Evolutionary conservation across 2,329 filamentous ascomycete species (phyloP), one percentile per base, ranked within the genome.

Genomic region (Emydomyces testavorans): DNA sequence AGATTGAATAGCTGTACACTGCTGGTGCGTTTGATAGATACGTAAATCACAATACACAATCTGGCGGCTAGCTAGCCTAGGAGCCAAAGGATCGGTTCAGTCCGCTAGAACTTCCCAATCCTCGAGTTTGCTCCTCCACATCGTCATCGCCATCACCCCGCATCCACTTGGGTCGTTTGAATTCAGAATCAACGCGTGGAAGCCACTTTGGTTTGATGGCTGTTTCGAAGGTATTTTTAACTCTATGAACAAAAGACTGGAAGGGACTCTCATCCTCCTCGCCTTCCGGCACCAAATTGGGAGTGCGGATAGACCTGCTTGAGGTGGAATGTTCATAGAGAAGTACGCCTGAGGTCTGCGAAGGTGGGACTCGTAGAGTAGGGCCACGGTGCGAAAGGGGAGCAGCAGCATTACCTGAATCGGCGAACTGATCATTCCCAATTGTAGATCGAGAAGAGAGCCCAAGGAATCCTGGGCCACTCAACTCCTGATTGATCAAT

Each of bases 171-270:
- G 86, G 87, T 60, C 82, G 78, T 64, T 82, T 85, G 64, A 89
- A 77, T 6, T 76, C 76, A 50, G 77, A 73, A 1, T 79, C 76
- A 23, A 86, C 71, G 21, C 85, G 82, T 56, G 80, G 76, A 53
- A 94, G 70, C 88, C 89, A 96, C 54, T 80, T 80, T 0, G 92
- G 90, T 24, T 82, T 75, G 45, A 88, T 83, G 1, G 87, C 75
- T 0, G 80, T 83, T 52, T 96, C 90, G 45, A 96, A 79, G 0
- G 92, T 96, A 60, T 98, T 98, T 65, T 82, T 85, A 57, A 98
- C 81, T 29, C 90, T 76, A 60, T 93, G 85, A 0, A 85, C 80
- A 52, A 96, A 79, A 28, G 83, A 82, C 55, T 85, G 77, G 60
- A 96, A 88, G 64, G 94, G 86, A 54, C 82, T 86, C 1, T 77